Evolutionary conservation across 148 eudicot genomes (phyloP).

Genomic region (Suaeda aralocaspica): DNA sequence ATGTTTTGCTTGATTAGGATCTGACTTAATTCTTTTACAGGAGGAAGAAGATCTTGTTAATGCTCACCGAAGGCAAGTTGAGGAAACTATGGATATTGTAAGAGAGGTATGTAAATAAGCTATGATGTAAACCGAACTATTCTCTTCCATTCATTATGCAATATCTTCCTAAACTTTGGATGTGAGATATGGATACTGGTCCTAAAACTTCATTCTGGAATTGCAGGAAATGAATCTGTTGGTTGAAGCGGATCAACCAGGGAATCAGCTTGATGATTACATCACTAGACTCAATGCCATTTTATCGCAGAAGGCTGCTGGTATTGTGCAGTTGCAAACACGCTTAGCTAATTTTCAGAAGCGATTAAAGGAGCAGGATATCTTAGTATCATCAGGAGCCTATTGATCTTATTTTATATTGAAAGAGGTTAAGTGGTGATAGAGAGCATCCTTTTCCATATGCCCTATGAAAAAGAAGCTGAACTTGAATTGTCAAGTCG

Average conservation of each 20-base stretch:
- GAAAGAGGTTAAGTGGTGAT: slow-evolving; percentile 2
- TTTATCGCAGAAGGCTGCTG: slow-evolving; percentile 85
- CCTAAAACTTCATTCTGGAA: not conserved
- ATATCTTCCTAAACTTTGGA: not conserved
- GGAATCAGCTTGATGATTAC: slow-evolving; percentile 82
- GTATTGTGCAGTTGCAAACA: slow-evolving; percentile 70
- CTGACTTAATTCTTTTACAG: slow-evolving; percentile 31
- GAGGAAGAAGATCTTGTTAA: slow-evolving; percentile 98
- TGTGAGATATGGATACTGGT: too few relatives aligned
- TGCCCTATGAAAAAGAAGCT: too few relatives aligned
- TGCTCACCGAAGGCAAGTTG: slow-evolving; percentile 95
- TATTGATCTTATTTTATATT: slow-evolving; percentile 25
- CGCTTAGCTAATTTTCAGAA: slow-evolving; percentile 81
- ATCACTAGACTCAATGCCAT: slow-evolving; percentile 69
- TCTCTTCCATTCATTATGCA: not conserved
- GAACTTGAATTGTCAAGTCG: too few relatives aligned
- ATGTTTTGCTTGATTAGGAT: slow-evolving; percentile 2
- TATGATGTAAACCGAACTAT: not conserved
- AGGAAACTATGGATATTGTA: slow-evolving; percentile 95
- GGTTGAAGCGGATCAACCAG: slow-evolving; percentile 91
- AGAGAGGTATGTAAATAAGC: slow-evolving; percentile 57
- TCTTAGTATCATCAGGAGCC: slow-evolving; percentile 60
- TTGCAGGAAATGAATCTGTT: slow-evolving; percentile 90
- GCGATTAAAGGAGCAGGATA: slow-evolving; percentile 80
- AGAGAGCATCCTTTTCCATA: not conserved